Evolutionary conservation across 78 protist species (phyloP), one percentile per base, ranked within the genome.

Genomic region (Ministeria vibrans): DNA sequence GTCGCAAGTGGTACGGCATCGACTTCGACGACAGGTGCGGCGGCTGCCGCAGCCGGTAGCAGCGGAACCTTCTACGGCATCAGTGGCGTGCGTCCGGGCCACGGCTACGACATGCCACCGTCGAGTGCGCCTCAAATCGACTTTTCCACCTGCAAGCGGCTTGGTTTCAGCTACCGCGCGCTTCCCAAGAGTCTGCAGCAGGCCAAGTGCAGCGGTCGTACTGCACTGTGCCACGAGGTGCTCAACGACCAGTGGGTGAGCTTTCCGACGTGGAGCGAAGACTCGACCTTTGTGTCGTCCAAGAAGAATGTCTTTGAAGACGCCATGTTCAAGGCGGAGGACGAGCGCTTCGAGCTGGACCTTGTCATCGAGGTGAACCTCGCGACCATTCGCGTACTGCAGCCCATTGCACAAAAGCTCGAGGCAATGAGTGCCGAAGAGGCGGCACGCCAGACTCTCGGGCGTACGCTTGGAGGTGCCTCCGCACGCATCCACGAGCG

Each of bases 321-420:
- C 78, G 71, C 55, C 42, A 36, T 93, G 63, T 91, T 44, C 87
- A 76, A 61, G 64, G 87, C 75, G 66, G 97, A 91, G 63, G 97
- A 96, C 79, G 97, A 94, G 78, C 88, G 93, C 28, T 86, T 49
- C 55, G 96, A 94, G 76, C 75, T 93, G 64, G 98, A 96, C 51
- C 59, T 89, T 44, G 66, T 90, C 23, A 74, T 96, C 22, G 96
- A 87, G 77, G 68, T 78, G 51, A 86, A 85, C 71, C 63, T 73
- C 11, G 27, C 88, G 1, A 79, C 94, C 34, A 71, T 91, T 43
- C 61, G 74, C 27, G 82, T 64, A 25, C 76, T 94, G 25, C 79
- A 79, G 61, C 71, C 71, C 25, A 63, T 63, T 30, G 71, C 71
- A 18, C 28, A 66, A n/a, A 6, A 79, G 36, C 70, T 93, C 32